Conservation (phyloP, 805 yeast species). For the Scheffersomyces ergatensis region DNA sequence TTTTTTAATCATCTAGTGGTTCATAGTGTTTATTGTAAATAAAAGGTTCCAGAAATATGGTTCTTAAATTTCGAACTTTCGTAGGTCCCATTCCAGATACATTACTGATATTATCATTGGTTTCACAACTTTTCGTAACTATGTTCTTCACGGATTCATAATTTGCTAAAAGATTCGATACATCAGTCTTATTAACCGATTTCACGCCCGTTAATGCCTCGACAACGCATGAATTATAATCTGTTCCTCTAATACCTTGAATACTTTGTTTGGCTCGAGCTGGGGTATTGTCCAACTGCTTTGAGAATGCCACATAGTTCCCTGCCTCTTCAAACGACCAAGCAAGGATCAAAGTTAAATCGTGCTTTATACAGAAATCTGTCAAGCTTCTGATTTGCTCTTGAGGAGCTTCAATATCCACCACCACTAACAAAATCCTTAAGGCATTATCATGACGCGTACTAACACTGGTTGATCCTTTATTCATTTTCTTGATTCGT, state of each 20-base stretch:
- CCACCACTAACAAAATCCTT: conserved; percentile 58
- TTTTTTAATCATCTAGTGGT: not conserved
- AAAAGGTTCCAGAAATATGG: conserved; percentile 49
- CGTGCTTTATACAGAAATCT: conserved; percentile 48
- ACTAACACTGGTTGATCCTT: conserved; percentile 28
- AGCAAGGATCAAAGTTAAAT: conserved; percentile 46
- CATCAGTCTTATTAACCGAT: conserved; percentile 54
- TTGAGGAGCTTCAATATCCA: conserved; percentile 60
- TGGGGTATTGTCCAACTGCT: conserved; percentile 35
- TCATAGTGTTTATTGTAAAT: conserved; percentile 40
- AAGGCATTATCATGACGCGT: conserved; percentile 36
- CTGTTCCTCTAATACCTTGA: conserved; percentile 42
- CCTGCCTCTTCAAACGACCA: conserved; percentile 54
- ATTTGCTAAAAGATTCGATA: conserved; percentile 48
- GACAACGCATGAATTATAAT: conserved; percentile 43
- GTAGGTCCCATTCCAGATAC: conserved; percentile 51
- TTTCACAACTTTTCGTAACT: conserved; percentile 28
- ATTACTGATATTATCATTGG: conserved; percentile 18
- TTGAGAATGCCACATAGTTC: conserved; percentile 37
- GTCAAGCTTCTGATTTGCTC: conserved; percentile 47
- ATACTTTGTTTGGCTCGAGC: conserved; percentile 26
- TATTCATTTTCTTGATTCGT: conserved; percentile 43
- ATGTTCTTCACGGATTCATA: conserved; percentile 43
- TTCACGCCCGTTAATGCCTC: conserved; percentile 45
- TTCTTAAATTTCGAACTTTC: conserved; percentile 39